These are phyloP conservation scores for Schizopora paradoxa DNA, from an alignment of 1,284 basidiomycete genomes.

Conservation along the genomic window DNA sequence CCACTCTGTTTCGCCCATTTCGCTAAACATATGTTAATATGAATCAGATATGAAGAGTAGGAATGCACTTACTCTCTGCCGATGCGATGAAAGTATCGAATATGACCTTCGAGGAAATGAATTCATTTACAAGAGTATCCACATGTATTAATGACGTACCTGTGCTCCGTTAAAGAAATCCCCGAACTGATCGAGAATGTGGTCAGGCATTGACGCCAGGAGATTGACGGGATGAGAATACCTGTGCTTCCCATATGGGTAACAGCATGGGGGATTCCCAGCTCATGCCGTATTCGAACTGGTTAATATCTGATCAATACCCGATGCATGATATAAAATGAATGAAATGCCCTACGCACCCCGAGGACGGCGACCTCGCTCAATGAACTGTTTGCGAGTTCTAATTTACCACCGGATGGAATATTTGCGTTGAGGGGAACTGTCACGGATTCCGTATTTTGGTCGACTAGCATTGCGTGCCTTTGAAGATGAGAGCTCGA, in stretches of 20 bases:
- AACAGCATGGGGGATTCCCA: constrained; percentile 79
- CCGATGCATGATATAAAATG: constrained; percentile 8
- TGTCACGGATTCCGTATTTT: constrained; percentile 69
- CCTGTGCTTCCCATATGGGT: constrained; percentile 89
- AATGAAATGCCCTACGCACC: constrained; percentile 37
- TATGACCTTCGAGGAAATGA: constrained; percentile 51
- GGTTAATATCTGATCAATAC: constrained; percentile 13
- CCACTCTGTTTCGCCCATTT: constrained; percentile 95
- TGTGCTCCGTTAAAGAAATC: constrained; percentile 90
- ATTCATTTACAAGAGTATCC: constrained; percentile 3
- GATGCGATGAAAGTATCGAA: constrained; percentile 86
- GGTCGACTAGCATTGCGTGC: constrained; percentile 88
- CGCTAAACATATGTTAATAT: constrained; percentile 39
- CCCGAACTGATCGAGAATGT: constrained; percentile 51
- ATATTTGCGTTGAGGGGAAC: constrained; percentile 73
- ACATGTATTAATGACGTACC: constrained; percentile 26
- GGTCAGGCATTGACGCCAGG: constrained; percentile 2
- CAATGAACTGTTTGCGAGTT: constrained; percentile 85
- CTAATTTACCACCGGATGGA: constrained; percentile 63
- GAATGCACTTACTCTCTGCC: constrained; percentile 58
- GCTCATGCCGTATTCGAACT: constrained; percentile 86
- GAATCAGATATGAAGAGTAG: not conserved
- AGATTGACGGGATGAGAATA: constrained; percentile 22
- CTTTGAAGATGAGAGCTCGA: constrained; percentile 29
- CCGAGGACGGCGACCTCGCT: constrained; percentile 85